A percentile compares a stretch with the other conserved stretches of the same genome.
Conservation (phyloP, 2,329 filamentous ascomycete species). For the Hortaea werneckii region DNA sequence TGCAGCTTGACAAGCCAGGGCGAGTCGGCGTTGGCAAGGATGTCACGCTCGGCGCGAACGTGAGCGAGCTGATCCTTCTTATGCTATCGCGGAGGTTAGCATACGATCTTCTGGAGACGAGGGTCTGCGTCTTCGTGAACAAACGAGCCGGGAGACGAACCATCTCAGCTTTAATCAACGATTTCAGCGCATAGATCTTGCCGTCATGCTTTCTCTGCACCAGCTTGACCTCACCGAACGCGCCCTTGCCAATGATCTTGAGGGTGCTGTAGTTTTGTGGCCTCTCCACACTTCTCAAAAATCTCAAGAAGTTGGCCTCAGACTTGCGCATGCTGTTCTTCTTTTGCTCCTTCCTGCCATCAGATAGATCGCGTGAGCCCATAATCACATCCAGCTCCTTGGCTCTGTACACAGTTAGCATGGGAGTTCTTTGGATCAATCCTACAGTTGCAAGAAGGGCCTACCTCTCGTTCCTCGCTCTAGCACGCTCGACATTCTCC, state of each 20-base stretch:
- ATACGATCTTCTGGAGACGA: background rate
- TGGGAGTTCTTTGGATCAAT: background rate
- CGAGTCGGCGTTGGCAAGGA: conserved; percentile 96
- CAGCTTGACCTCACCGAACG: conserved; percentile 95
- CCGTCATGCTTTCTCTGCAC: conserved; percentile 93
- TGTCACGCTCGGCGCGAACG: conserved; percentile 94
- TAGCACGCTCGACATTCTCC: conserved; percentile 91
- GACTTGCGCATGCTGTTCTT: conserved; percentile 76
- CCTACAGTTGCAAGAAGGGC: background rate
- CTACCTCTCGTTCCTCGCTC: conserved; percentile 88
- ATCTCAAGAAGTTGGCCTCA: conserved; percentile 86
- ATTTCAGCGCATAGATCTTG: conserved; percentile 98
- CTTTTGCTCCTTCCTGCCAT: conserved; percentile 71
- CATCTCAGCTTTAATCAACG: conserved; percentile 97
- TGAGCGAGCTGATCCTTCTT: conserved; percentile 98
- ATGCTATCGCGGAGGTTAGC: conserved; percentile 44
- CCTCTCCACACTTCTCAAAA: conserved; percentile 84
- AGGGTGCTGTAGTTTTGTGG: conserved; percentile 91
- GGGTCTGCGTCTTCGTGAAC: too few relatives aligned
- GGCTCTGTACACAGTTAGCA: conserved; percentile 51
- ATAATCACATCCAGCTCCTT: conserved; percentile 85
- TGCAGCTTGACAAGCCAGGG: conserved; percentile 98
- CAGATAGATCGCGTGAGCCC: conserved; percentile 62
- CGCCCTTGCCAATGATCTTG: conserved; percentile 98
- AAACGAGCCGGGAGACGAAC: conserved; percentile 20